These are phyloP conservation scores for Hippophae gyantsensis DNA, from an alignment of 306 rosid genomes.

Conservation along the genomic window DNA sequence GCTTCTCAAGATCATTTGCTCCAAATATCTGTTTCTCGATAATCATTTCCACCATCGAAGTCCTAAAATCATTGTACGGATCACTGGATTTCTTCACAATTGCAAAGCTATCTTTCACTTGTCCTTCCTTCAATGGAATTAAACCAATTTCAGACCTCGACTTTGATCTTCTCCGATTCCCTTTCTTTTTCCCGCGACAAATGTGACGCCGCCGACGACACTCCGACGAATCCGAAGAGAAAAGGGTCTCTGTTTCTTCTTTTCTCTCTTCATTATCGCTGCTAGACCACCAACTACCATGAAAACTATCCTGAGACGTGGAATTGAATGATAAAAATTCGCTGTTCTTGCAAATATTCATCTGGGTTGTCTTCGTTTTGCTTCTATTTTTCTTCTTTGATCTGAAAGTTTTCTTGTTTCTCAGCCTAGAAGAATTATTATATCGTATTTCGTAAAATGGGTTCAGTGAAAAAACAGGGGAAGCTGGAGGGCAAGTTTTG, in stretches of 20 bases:
- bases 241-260: constrained; percentile 68
- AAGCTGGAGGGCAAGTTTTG: constrained; percentile 32
- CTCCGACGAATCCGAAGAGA: constrained; percentile 75
- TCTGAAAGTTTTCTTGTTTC: constrained; percentile 1
- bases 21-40: constrained; percentile 82
- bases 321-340: constrained; percentile 38
- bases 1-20: constrained; percentile 62
- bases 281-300: constrained; percentile 65
- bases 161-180: constrained; percentile 9
- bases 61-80: constrained; percentile 84
- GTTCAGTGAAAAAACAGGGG: constrained; percentile 35
- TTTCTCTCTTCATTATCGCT: constrained; percentile 47
- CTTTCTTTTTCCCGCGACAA: constrained; percentile 8
- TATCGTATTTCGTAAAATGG: constrained; percentile 28
- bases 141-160: constrained; percentile 39
- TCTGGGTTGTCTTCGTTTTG: constrained; percentile 31
- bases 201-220: constrained; percentile 27
- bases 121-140: constrained; percentile 43
- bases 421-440: constrained; percentile 2
- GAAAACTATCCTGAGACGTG: constrained; percentile 39
- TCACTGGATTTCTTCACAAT: constrained; percentile 91
- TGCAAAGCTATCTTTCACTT: constrained; percentile 76
- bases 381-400: constrained; percentile 21
- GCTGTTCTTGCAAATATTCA: constrained; percentile 21
- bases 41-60: constrained; percentile 93